Base-by-base conservation (phyloP, 116 monocot species). In the Posidonia oceanica region DNA sequence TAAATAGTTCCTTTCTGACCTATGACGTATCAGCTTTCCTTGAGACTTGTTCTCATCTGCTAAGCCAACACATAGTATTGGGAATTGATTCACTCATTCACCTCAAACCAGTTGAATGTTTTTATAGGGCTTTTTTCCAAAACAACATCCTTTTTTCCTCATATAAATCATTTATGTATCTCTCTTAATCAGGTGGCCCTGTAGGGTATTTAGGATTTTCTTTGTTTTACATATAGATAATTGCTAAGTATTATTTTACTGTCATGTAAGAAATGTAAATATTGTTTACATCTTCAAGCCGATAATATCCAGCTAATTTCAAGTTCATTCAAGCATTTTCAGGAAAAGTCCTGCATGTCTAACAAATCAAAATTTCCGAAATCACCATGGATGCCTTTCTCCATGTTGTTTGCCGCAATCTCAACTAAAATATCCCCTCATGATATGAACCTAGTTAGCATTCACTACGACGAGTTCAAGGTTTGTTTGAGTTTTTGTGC, bases 311-410 rank as follows among this genome's bases (percentile, higher is more conserved):
- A 75, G 59, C 66, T 54, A 5, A 51, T 71, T 78, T 52, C 73
- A 64, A 67, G 61, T 73, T 60, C 72, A 23, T 66, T 68, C 40
- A 62, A 60, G 61, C 59, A 69, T 54, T 66, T 40, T 69, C 75
- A 76, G 20, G 75, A 72, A 59, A 82, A 71, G 17, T 70, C 71
- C 68, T 63, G 58, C 29, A 29, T 73, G 64, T 39, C 70, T 69
- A 70, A 74, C 39, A 66, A 42, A 44, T 42, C 40, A 18, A 11
- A 8, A n/a, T 18, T 83, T 17, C 66, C 42, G 16, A 66, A 41
- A 66, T 86, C 95, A 37, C 93, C 90, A 2, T 92, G 93, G 89
- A 92, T 97, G 97, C 97, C 97, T 15, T 97, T 97, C 51, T 91
- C 93, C 7, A 89, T 97, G 97, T 74, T 97, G 63, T 97, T 97